Evolutionary conservation across 164 flowering plant species (phyloP), one percentile per base, ranked within the genome.

Genomic region (Annona cherimola): DNA sequence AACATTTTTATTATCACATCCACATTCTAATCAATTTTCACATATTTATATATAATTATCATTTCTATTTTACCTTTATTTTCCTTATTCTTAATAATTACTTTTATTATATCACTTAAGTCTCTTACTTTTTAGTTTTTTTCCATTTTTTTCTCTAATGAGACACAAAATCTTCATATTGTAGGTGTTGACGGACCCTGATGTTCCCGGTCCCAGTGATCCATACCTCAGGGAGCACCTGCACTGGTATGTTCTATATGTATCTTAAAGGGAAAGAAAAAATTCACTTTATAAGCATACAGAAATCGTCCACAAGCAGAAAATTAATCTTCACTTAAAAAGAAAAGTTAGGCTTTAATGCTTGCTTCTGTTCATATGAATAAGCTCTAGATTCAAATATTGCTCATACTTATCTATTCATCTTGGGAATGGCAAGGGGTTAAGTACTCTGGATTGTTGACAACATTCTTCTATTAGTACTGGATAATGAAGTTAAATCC

Each of bases 161-260:
- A 9, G 41, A 63, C 7, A 12, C 7, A 11, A 64, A 43, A 40
- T 4, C 41, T 64, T 4, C 69, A 1, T 69, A 3, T 46, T 76
- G 71, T 84, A 92, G 98, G 77, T 93, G 26, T 86, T 93, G 96
- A 91, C 92, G 76, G 98, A 93, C 77, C 96, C 96, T 39, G 98
- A 93, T 88, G 94, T 86, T 79, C 96, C 96, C 68, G 93, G 94
- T 66, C 96, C 96, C 40, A 93, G 98, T 78, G 94, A 90, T 73
- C 96, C 98, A 70, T 90, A 88, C 68, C 84, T 89, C 61, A 86
- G 80, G 80, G 98, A 93, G 79, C 94, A 87, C 82, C 74, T 91
- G 69, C 96, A 93, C 88, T 93, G 98, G 98, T 93, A 92, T 55
- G 9, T 5, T 54, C 55, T 64, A 14, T 40, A 64, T 4, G 35